These are phyloP conservation scores for Boechera retrofracta DNA, from an alignment of 345 rosid genomes.

Conservation along the genomic window DNA sequence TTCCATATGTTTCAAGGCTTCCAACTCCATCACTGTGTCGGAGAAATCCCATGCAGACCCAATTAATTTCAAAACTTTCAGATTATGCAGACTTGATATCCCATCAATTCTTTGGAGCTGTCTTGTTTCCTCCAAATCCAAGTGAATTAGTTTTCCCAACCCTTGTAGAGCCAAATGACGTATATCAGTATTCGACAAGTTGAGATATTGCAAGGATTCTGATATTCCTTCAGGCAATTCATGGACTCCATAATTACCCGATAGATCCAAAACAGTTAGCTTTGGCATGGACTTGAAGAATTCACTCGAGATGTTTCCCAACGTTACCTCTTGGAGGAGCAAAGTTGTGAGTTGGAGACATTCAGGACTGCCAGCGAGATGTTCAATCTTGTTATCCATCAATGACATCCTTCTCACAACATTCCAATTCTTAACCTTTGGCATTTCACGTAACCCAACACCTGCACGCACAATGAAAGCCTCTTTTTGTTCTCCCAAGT, in stretches of 20 bases:
- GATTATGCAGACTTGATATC: background rate
- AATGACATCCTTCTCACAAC: constrained; percentile 41
- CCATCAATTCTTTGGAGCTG: background rate
- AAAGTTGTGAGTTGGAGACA: constrained; percentile 41
- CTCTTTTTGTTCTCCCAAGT: too few relatives aligned
- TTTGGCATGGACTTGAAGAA: constrained; percentile 48
- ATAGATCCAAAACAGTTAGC: constrained; percentile 46
- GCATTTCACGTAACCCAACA: too few relatives aligned
- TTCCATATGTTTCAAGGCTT: background rate
- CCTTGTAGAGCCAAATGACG: background rate
- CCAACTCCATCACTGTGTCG: constrained; percentile 5
- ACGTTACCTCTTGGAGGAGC: background rate
- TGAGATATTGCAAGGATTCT: constrained; percentile 33
- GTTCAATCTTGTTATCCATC: constrained; percentile 31
- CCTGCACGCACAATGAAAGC: too few relatives aligned
- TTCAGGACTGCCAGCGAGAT: constrained; percentile 20
- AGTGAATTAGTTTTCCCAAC: constrained; percentile 7
- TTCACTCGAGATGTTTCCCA: background rate
- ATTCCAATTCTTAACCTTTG: too few relatives aligned
- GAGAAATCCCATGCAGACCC: background rate
- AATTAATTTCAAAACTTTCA: constrained; percentile 4
- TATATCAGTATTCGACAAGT: background rate
- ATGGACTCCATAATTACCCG: background rate
- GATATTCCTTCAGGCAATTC: constrained; percentile 13
- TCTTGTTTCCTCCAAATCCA: background rate